Evolutionary conservation across 805 yeast genomes (phyloP).

Genomic region (Yarrowia sp.): DNA sequence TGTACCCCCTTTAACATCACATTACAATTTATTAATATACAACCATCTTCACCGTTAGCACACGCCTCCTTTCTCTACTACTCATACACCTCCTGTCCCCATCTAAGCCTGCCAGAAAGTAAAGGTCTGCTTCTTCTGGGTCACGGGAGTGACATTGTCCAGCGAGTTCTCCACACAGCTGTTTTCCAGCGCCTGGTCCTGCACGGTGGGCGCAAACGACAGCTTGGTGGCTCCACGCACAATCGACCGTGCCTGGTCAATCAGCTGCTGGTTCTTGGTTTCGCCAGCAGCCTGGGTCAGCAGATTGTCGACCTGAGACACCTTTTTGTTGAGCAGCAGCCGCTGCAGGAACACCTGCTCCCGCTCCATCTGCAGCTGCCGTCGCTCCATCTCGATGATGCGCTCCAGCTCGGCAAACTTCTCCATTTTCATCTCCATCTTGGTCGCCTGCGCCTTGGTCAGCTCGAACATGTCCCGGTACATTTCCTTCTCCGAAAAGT

Average conservation of each 20-base stretch:
- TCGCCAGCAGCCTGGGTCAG: conserved; percentile 57
- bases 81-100: background rate
- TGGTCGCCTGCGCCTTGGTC: conserved; percentile 72
- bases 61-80: background rate
- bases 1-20: background rate
- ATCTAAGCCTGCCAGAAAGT: conserved; percentile 34
- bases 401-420: conserved; percentile 73
- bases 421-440: conserved; percentile 74
- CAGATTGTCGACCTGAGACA: conserved; percentile 60
- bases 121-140: conserved; percentile 33
- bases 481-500: conserved; percentile 75
- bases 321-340: conserved; percentile 66
- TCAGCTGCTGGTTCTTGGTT: conserved; percentile 41
- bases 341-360: conserved; percentile 70
- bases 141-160: conserved; percentile 33
- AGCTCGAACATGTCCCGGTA: conserved; percentile 65
- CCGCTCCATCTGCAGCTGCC: conserved; percentile 53
- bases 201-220: conserved; percentile 36
- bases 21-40: conserved; percentile 34
- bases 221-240: conserved; percentile 37
- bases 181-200: conserved; percentile 35
- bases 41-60: conserved; percentile 26
- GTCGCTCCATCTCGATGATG: conserved; percentile 54
- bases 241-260: conserved; percentile 28
- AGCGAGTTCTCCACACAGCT: conserved; percentile 37